Base-by-base conservation (phyloP, 2,329 filamentous ascomycete species). In the Cladophialophora immunda region DNA sequence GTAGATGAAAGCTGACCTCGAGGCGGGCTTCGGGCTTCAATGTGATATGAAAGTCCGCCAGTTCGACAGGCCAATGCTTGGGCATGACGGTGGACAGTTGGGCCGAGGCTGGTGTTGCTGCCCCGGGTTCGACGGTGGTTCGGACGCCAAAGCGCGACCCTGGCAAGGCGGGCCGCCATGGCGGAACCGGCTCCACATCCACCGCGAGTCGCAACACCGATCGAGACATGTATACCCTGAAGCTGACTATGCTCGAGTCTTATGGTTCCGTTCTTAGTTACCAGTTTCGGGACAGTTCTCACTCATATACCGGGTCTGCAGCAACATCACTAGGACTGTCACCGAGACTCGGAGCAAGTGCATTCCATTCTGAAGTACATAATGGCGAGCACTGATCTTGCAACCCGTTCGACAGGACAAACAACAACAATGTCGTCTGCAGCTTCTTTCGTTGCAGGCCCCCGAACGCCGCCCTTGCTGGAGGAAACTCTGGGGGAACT, bases 401-500 rank as follows among this genome's bases (percentile, higher is more conserved):
- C 41, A 32, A 19, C n/a, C 5, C 29, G 19, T 8, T 41, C 47
- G 19, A 32, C 34, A 27, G 27, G 29, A 32, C 19, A 45, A n/a
- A 34, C 34, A 41, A 38, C 45, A 59, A 22, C 53, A 19, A 36
- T 36, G 41, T 32, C 59, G 22, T 45, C 66, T n/a, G 22, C 58
- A 56, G 9, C 53, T 5, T 57, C 57, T 27, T 53, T 68, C 0
- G 54, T 68, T 15, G 36, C 58, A 17, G 66, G 66, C 8, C 56
- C 66, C 25, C 34, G 34, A 25, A 63, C 36, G 17, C 66, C 62
- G 9, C 34, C 34, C 4, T 45, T 68, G 19, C 64, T 27, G 55
- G 55, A 54, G 9, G 29, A 65, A 7, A 83, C 80, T 2, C 73
- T 83, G 52, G 79, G 79, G 4, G 78, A 80, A 7, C 78, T 83